Percentiles rank a stretch among this genome's conserved stretches.
These are phyloP conservation scores for Sistotremastrum niveocremeum DNA, from an alignment of 768 basidiomycete genomes.

Conservation along the genomic window DNA sequence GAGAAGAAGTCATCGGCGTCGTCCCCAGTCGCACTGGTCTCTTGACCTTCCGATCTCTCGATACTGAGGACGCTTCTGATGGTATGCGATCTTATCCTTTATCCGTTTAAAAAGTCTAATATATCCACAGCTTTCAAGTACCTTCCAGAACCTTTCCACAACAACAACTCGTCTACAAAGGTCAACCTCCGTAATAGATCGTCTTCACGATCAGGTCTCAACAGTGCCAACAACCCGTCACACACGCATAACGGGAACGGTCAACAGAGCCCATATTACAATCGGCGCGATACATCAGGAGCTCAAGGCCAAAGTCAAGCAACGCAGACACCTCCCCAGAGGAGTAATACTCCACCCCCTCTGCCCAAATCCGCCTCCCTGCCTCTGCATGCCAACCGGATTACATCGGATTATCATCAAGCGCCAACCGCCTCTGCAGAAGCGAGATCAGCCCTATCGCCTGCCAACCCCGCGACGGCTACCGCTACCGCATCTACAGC, in stretches of 20 bases:
- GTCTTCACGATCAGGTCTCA: constrained; percentile 1
- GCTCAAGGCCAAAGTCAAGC: too few species aligned
- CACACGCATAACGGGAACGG: background rate
- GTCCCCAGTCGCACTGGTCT: constrained; percentile 41
- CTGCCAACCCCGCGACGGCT: background rate
- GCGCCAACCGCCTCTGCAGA: constrained; percentile 13
- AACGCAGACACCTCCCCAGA: constrained; percentile 12
- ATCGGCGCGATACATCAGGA: background rate
- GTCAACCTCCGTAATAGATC: constrained; percentile 1
- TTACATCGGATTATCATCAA: background rate
- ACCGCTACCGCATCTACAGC: background rate
- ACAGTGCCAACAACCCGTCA: background rate
- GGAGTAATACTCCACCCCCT: constrained; percentile 70
- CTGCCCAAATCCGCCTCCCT: constrained; percentile 71
- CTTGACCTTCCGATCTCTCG: constrained; percentile 58
- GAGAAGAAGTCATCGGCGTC: constrained; percentile 25
- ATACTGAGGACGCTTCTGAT: constrained; percentile 52
- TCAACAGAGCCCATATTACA: background rate
- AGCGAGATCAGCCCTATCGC: background rate
- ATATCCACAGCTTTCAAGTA: constrained; percentile 1
- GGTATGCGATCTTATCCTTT: constrained; percentile 27
- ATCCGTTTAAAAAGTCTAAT: constrained; percentile 3
- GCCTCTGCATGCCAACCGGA: constrained; percentile 55
- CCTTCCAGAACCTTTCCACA: too few species aligned
- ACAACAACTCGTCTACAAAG: background rate